These are phyloP conservation scores for Globisporangium abappressorium DNA, from an alignment of 352 stramenopile species.

Conservation along the genomic window DNA sequence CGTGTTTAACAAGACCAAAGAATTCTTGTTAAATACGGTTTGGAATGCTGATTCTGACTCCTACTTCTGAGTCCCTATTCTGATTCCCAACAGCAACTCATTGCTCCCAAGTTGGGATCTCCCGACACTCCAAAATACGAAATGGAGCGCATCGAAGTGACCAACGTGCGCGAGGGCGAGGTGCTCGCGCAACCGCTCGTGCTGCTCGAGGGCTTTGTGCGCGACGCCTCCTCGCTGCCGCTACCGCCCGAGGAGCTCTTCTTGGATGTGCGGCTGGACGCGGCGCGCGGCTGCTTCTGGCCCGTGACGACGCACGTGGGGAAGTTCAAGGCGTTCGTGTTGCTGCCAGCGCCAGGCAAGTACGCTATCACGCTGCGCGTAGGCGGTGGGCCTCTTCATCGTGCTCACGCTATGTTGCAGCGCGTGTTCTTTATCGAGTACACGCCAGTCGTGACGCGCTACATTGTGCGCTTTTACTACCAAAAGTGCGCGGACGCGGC, in stretches of 20 bases:
- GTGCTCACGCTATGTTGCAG: neutral
- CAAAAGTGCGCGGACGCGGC: conserved; percentile 46
- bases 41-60: no score
- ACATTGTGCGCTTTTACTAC: conserved; percentile 67
- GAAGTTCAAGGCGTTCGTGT: conserved; percentile 60
- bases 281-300: conserved; percentile 31
- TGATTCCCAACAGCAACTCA: no score
- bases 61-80: no score
- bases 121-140: neutral
- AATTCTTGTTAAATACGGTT: no score
- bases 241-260: conserved; percentile 23
- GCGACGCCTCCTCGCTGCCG: conserved; percentile 3
- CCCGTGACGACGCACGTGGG: conserved; percentile 37
- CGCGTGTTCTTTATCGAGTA: conserved; percentile 41
- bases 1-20: no score
- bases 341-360: conserved; percentile 44
- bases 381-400: neutral
- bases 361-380: conserved; percentile 33
- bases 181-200: conserved; percentile 55
- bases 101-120: no score
- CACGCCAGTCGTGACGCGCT: conserved; percentile 22
- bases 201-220: conserved; percentile 45
- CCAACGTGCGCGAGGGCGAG: conserved; percentile 83
- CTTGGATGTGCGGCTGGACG: conserved; percentile 41
- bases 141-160: conserved; percentile 44